A percentile compares a stretch with the other conserved stretches of the same genome.
phyloP scores from a whole-genome alignment of 306 rosid species.

The Malus sylvestris region DNA sequence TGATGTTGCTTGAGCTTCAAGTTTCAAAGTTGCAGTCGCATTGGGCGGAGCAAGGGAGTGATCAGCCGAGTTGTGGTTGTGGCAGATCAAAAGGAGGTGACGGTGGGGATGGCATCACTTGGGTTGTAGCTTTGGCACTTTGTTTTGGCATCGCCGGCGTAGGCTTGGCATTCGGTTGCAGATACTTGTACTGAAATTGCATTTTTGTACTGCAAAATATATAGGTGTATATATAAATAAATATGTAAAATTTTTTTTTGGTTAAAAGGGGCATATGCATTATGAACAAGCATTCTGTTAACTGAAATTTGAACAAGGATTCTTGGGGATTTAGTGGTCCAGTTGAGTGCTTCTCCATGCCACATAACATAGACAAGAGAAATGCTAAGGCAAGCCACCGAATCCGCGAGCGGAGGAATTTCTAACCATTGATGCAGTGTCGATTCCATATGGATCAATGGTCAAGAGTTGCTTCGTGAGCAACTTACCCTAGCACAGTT shows the following conservation, averaged over 20 bases:
- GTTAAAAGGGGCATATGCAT: too few relatives aligned
- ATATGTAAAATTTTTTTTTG: background rate
- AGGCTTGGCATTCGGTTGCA: constrained; percentile 46
- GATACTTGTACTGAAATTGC: constrained; percentile 19
- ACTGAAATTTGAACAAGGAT: background rate
- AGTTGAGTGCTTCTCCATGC: background rate
- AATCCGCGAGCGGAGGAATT: background rate
- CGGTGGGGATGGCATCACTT: constrained; percentile 22
- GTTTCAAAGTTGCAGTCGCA: constrained; percentile 40
- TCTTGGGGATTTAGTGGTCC: background rate
- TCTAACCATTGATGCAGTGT: background rate
- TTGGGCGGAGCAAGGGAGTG: constrained; percentile 2
- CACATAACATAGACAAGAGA: background rate
- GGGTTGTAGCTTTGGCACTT: constrained; percentile 58
- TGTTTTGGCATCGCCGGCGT: constrained; percentile 65
- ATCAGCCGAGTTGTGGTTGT: background rate
- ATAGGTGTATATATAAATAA: background rate
- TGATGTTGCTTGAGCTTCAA: constrained; percentile 70
- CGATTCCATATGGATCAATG: background rate
- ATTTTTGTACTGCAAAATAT: background rate
- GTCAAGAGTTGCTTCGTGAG: background rate
- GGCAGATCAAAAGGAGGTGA: constrained; percentile 7
- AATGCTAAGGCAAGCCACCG: too few relatives aligned
- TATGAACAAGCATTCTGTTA: background rate
- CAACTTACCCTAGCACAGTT: background rate